These are phyloP conservation scores for Lichtheimia ornata DNA, from an alignment of 371 early-diverging fungal genomes.

Conservation along the genomic window DNA sequence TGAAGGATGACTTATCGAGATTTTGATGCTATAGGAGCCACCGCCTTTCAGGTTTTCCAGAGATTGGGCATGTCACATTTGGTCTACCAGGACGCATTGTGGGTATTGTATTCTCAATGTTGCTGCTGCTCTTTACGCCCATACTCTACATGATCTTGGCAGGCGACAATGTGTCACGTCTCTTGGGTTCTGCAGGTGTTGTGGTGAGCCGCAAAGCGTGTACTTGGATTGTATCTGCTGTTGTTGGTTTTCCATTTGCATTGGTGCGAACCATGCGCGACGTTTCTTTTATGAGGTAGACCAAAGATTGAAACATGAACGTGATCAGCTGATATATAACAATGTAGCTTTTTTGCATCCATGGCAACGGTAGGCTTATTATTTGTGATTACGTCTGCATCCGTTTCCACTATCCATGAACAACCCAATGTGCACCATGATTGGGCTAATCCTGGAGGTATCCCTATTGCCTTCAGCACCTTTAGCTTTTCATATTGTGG, in stretches of 20 bases:
- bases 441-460: constrained; percentile 17
- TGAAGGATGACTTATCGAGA: background rate
- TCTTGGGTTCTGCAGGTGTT: constrained; percentile 28
- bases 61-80: constrained; percentile 69
- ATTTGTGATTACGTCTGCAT: constrained; percentile 18
- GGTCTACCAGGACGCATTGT: constrained; percentile 62
- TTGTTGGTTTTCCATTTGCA: constrained; percentile 70
- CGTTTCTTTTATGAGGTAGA: constrained; percentile 57
- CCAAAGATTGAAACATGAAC: background rate
- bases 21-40: background rate
- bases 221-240: constrained; percentile 66
- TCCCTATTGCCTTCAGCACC: constrained; percentile 27
- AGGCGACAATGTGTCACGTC: constrained; percentile 61
- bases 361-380: constrained; percentile 24
- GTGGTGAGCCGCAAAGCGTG: constrained; percentile 43
- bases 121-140: constrained; percentile 68
- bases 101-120: constrained; percentile 64
- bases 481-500: constrained; percentile 24
- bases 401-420: constrained; percentile 4
- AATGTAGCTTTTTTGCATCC: constrained; percentile 19
- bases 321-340: background rate
- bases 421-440: constrained; percentile 13
- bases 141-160: constrained; percentile 80
- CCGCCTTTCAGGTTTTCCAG: constrained; percentile 27
- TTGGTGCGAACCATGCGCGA: constrained; percentile 73